Evolutionary conservation across 352 stramenopile species (phyloP), one percentile per base, ranked within the genome.

Genomic region (Phytopythium helicoides): DNA sequence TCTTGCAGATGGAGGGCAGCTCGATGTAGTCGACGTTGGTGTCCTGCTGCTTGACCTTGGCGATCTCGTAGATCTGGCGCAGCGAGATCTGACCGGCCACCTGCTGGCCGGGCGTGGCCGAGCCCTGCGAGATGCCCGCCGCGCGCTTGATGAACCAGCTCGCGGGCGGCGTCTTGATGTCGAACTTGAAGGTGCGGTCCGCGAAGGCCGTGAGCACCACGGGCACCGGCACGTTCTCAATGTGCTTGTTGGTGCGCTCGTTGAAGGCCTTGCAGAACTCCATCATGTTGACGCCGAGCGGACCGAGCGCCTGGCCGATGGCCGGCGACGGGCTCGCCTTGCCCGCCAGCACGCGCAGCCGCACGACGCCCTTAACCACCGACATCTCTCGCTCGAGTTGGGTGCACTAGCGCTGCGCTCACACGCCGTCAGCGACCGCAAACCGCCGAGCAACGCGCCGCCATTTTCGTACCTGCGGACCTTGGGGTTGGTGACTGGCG

Each of bases 251-350:
- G 36, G 96, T 98, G 57, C 84, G 84, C 16, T 98, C 96, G 69
- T 99, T 99, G 71, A 99, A 99, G 51, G 96, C 87, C 79, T 98
- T 98, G 86, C 96, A 99, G 75, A 99, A 99, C 73, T 99, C 94
- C 75, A 98, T 98, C 97, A 99, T 99, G 81, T 99, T 99, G 37
- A 99, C 94, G 58, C 97, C 97, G 5, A 99, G 78, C 36, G 97
- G 97, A 77, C 97, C 97, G 12, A 99, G 74, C 40, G 87, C 86
- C 71, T 97, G 82, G 57, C 87, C 87, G 67, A 96, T 96, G 41
- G 85, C 85, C 6, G 87, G 85, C 54, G 83, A 94, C 45, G 87
- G 87, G 66, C 74, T 87, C 42, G 87, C 87, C 68, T 95, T 93
- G 62, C 84, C 82, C 9, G 87, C 87, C 38, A 78, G 40, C 53